Evolutionary conservation across 352 stramenopile genomes (phyloP), one percentile per base, ranked within the genome.

Genomic region (Peronospora farinosa): DNA sequence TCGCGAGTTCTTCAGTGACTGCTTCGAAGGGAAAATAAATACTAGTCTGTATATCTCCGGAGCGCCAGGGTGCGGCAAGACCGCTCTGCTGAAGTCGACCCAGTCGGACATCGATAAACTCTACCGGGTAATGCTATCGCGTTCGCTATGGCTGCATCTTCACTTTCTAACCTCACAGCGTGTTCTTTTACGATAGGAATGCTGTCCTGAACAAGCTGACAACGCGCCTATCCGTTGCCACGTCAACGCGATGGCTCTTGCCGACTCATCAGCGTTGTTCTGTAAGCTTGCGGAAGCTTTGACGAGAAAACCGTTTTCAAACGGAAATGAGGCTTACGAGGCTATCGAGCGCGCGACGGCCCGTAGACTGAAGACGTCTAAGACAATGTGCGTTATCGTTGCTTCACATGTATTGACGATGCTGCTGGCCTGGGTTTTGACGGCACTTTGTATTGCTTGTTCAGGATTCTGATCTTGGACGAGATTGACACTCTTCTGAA

Each of bases 21-120:
- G 75, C 37, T 86, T 92, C 37, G 36, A 53, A 16, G 51, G 71
- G 30, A 52, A 72, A 4, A 53, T 73, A 8, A 78, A 73, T 3
- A 71, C 68, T 4, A 93, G 78, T 47, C 19, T 90, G 47, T 93
- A 92, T 52, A 72, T 93, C 30, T 92, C 80, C 0, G 83, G 83
- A 0, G 67, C 83, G 8, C 83, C 83, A 7, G 83, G 83, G 0
- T 89, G 78, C 31, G 83, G 83, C 17, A 93, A 93, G 51, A 84
- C 79, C 0, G 83, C 83, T 9, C 51, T 91, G 32, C 56, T 92
- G 41, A 77, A 79, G 46, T 60, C 69, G 2, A 79, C 79, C 1
- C 56, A 83, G 37, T 30, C 52, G 16, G 48, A 72, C 12, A 81
- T 92, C 39, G 43, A 70, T 23, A 49, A 73, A 8, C 51, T 87